Evolutionary conservation across 768 basidiomycete genomes (phyloP).

Genomic region (Omphalotus guepiniiformis): DNA sequence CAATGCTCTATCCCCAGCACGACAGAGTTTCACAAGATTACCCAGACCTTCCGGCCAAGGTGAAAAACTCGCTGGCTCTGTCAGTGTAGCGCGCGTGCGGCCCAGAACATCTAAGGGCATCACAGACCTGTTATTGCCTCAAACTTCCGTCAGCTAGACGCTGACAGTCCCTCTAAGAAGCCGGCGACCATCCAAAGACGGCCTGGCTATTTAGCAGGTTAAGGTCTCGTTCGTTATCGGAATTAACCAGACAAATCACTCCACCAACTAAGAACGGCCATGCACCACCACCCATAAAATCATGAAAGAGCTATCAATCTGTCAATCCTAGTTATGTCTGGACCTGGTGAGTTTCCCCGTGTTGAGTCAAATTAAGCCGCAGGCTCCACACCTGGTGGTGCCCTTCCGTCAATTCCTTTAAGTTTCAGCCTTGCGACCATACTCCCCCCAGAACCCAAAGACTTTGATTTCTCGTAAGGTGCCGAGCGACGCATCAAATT

Average conservation of each 20-base stretch:
- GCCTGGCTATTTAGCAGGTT: slow-evolving; percentile 89
- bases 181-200: slow-evolving; percentile 67
- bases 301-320: slow-evolving; percentile 84
- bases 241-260: slow-evolving; percentile 98
- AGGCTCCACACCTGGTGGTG: slow-evolving; percentile 56
- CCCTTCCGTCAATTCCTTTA: slow-evolving; percentile 80
- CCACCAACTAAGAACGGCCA: slow-evolving; percentile 88
- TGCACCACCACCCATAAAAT: slow-evolving; percentile 86
- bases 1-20: slow-evolving; percentile 88
- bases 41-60: slow-evolving; percentile 71
- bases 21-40: slow-evolving; percentile 78
- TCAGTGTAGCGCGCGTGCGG: slow-evolving; percentile 87
- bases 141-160: slow-evolving; percentile 80
- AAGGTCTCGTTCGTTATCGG: slow-evolving; percentile 93
- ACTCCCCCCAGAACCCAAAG: slow-evolving; percentile 83
- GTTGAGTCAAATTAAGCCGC: slow-evolving; percentile 85
- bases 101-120: slow-evolving; percentile 90
- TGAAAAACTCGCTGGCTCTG: slow-evolving; percentile 79
- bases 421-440: slow-evolving; percentile 75
- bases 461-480: slow-evolving; percentile 87
- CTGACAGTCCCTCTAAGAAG: slow-evolving; percentile 87
- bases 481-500: slow-evolving; percentile 67
- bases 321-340: slow-evolving; percentile 74
- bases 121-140: slow-evolving; percentile 91
- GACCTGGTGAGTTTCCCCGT: slow-evolving; percentile 80